Base-by-base conservation (phyloP, 345 rosid genomes). In the Leavenworthia alabamica region DNA sequence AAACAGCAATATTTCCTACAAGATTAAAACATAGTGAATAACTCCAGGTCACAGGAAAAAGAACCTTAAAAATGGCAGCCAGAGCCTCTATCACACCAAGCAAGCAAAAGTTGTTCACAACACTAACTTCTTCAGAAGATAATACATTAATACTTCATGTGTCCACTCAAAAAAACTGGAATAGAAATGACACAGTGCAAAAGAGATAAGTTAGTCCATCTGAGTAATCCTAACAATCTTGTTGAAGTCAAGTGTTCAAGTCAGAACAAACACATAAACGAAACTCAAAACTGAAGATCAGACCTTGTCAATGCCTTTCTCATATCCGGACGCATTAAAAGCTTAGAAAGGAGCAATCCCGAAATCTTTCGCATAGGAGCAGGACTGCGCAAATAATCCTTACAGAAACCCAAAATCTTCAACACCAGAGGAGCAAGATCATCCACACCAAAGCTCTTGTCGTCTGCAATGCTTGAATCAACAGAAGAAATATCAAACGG, bases 311-410 rank as follows among this genome's bases (percentile, higher is more conserved):
- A 89, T 10, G 89, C 91, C 58, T 79, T 71, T 32, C 86, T 82
- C 97, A 93, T 93, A 80, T 93, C 97, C 2, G 94, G 99, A 45
- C 96, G 90, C 1, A 96, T 79, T 24, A 93, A 77, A 67, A 93
- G 99, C 85, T 65, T 86, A 1, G 96, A 82, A 27, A 93, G 88
- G 16, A 93, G 78, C 71, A 93, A 77, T 55, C 91, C 97, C 1
- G 97, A 80, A 36, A 93, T 89, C 46, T 80, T 80, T 6, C 97
- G 88, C 99, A 93, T 93, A 2, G 99, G 96, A 33, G 96, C 99
- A 3, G 99, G 82, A 79, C 36, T 84, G 2, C 94, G 80, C 39
- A 93, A 91, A 69, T 89, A 89, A 66, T 89, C 94, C 82, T 82
- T 89, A 56, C 83, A 93, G 56, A 85, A 83, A 59, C 81, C 76